Percentiles rank a stretch among this genome's conserved stretches.
Evolutionary conservation across 305 asterid species (phyloP).

Genomic region (Fraxinus albicans): DNA sequence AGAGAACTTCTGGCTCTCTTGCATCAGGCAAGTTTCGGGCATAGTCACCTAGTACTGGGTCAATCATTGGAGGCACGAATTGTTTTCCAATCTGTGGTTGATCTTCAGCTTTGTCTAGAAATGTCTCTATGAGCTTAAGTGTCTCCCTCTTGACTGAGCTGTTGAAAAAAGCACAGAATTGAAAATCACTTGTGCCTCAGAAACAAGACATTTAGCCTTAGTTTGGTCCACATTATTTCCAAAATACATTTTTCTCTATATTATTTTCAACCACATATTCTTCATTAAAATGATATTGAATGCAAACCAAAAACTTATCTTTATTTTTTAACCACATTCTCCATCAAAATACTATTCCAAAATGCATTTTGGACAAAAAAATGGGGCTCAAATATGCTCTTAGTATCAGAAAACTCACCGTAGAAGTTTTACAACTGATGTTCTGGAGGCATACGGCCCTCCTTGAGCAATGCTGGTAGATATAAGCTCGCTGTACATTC

Average conservation of each 20-base stretch:
- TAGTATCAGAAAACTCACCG: slow-evolving; percentile 48
- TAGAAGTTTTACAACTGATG: slow-evolving; percentile 86
- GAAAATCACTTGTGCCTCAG: not conserved
- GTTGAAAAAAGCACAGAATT: slow-evolving; percentile 29
- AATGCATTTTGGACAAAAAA: too few relatives aligned
- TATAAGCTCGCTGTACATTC: slow-evolving; percentile 98
- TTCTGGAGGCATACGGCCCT: slow-evolving; percentile 85
- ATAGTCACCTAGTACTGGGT: slow-evolving; percentile 92
- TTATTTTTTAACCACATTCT: too few relatives aligned
- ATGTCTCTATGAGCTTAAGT: slow-evolving; percentile 90
- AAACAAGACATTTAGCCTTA: not conserved
- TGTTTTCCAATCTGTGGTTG: slow-evolving; percentile 89
- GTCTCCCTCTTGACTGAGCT: slow-evolving; percentile 98
- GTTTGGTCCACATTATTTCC: too few relatives aligned
- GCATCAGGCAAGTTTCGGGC: slow-evolving; percentile 97
- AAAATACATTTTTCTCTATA: too few relatives aligned
- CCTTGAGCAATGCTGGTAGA: slow-evolving; percentile 89
- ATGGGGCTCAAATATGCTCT: not conserved
- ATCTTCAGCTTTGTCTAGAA: slow-evolving; percentile 93
- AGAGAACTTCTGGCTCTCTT: slow-evolving; percentile 96
- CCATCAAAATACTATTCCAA: too few relatives aligned
- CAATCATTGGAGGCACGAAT: slow-evolving; percentile 99
- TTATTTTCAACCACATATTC: too few relatives aligned
- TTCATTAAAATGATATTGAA: too few relatives aligned
- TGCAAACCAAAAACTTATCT: too few relatives aligned